These are phyloP conservation scores for Nicotiana otophora DNA, from an alignment of 257 asterid species.

Conservation along the genomic window DNA sequence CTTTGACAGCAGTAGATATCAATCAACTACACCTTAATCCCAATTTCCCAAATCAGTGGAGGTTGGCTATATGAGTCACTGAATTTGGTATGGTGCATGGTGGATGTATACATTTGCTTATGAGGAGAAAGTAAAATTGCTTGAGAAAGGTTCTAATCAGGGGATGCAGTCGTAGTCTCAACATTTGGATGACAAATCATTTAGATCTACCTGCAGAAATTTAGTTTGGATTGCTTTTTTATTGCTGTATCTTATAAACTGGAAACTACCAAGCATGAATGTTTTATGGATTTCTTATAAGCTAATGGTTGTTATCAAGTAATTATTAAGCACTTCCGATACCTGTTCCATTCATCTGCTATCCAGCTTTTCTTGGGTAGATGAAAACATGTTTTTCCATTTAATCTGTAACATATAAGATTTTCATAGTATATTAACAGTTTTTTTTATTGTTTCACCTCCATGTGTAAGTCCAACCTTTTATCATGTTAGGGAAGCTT, in stretches of 20 bases:
- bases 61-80: neutral
- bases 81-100: too few species aligned
- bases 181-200: neutral
- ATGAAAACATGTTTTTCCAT: neutral
- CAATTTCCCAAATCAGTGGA: neutral
- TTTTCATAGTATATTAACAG: neutral
- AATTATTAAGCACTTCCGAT: too few species aligned
- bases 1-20: neutral
- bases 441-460: neutral
- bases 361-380: neutral
- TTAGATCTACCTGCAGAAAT: neutral
- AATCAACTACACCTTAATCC: neutral
- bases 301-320: neutral
- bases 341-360: neutral
- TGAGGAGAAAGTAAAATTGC: neutral
- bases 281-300: neutral
- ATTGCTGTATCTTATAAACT: neutral
- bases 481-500: neutral
- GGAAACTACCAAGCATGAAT: neutral
- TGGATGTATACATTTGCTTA: neutral
- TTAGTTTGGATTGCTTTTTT: neutral
- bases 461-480: neutral
- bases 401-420: too few species aligned
- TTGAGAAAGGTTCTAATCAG: neutral
- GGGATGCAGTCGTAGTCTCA: neutral